A percentile compares a stretch with the other conserved stretches of the same genome.
phyloP scores from a whole-genome alignment of 1,284 basidiomycete genomes.

The Heliocybe sulcata region DNA sequence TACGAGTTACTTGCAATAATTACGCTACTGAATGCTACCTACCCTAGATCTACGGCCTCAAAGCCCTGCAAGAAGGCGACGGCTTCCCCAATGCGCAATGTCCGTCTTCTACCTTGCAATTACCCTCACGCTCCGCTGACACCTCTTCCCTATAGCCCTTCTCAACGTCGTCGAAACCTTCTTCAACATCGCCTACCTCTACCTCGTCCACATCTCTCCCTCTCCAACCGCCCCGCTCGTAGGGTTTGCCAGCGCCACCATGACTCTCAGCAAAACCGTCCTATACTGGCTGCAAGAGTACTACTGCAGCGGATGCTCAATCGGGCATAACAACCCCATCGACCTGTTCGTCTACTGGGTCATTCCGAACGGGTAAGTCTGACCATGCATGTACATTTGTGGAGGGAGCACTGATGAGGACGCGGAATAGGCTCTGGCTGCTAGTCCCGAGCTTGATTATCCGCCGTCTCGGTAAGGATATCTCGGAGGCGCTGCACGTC shows the following conservation, averaged over 20 bases:
- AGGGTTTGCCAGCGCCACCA: constrained; percentile 63
- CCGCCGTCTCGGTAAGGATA: constrained; percentile 47
- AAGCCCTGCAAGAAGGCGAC: constrained; percentile 51
- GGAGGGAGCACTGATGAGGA: constrained; percentile 1
- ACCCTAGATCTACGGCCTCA: constrained; percentile 64
- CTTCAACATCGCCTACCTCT: constrained; percentile 73
- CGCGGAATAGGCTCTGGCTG: constrained; percentile 55
- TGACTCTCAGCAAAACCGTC: constrained; percentile 82
- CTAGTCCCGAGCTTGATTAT: constrained; percentile 58
- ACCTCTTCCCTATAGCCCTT: constrained; percentile 42
- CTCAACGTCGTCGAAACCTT: constrained; percentile 78
- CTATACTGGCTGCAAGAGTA: constrained; percentile 80
- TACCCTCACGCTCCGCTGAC: constrained; percentile 5
- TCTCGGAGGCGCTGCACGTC: constrained; percentile 35
- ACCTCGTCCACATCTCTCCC: constrained; percentile 54
- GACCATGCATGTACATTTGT: constrained; percentile 6
- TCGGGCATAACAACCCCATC: constrained; percentile 64
- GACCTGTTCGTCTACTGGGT: constrained; percentile 62
- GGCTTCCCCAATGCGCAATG: constrained; percentile 89
- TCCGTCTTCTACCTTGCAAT: constrained; percentile 24
- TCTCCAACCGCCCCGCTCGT: constrained; percentile 65
- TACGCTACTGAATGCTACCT: too few species aligned
- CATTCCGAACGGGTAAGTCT: constrained; percentile 70
- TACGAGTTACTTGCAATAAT: constrained; percentile 2
- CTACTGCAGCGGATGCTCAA: constrained; percentile 61